Percentiles rank a stretch among this genome's conserved stretches.
phyloP scores from a whole-genome alignment of 306 rosid species.

The Dalbergia cochinchinensis region DNA sequence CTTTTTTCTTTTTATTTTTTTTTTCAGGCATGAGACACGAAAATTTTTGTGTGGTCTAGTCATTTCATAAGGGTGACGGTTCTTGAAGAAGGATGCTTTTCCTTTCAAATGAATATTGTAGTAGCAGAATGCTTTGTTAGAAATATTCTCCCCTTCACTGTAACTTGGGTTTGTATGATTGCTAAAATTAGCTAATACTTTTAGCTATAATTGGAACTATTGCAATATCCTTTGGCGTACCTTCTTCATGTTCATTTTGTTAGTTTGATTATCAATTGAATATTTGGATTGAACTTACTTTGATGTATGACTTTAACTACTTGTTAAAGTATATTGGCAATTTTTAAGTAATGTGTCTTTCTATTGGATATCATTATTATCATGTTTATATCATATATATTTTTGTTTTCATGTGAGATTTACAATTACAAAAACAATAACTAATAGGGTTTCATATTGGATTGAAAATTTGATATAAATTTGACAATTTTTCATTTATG shows the following conservation, averaged over 20 bases:
- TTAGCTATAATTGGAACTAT: conserved; percentile 57
- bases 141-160: conserved; percentile 41
- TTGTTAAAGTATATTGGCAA: too few species aligned
- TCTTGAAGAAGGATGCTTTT: conserved; percentile 56
- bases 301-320: too few species aligned
- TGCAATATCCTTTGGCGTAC: conserved; percentile 35
- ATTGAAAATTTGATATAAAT: too few species aligned
- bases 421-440: too few species aligned
- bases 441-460: too few species aligned
- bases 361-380: too few species aligned
- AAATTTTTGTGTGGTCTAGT: conserved; percentile 46
- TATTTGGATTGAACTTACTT: not conserved
- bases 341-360: too few species aligned
- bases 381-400: too few species aligned
- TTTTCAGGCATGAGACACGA: conserved; percentile 64
- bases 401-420: too few species aligned
- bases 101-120: conserved; percentile 59
- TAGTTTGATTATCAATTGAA: conserved; percentile 40
- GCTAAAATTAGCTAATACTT: conserved; percentile 64
- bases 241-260: conserved; percentile 31
- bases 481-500: too few species aligned
- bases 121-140: conserved; percentile 60
- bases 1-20: not conserved
- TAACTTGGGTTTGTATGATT: conserved; percentile 61
- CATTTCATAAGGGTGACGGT: conserved; percentile 44